Conservation (phyloP, 371 early-diverging fungal species). For the Mortierella sp. region DNA sequence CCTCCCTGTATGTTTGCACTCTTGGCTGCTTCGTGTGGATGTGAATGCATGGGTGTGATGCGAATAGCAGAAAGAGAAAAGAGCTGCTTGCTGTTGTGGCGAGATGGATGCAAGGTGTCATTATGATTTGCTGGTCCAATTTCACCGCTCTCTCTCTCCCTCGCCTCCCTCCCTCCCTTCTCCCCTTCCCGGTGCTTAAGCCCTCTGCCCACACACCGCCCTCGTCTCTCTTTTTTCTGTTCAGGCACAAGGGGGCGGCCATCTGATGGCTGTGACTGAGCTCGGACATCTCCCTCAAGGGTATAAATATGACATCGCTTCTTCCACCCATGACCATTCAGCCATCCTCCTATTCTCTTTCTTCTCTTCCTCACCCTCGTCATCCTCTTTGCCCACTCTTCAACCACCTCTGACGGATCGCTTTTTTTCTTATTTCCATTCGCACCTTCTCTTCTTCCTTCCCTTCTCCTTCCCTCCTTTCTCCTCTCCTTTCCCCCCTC, state of each 20-base stretch:
- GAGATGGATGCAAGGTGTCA: too few species aligned
- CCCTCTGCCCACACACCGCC: constrained; percentile 2
- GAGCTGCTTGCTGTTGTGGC: too few species aligned
- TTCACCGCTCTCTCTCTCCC: not conserved
- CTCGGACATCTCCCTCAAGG: not conserved
- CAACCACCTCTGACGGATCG: not conserved
- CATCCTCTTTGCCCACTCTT: constrained; percentile 1
- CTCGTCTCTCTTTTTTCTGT: not conserved
- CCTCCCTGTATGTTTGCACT: too few species aligned
- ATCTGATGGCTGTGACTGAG: too few species aligned
- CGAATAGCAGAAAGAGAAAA: too few species aligned
- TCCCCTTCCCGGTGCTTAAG: not conserved
- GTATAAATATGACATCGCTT: not conserved
- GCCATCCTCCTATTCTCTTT: not conserved
- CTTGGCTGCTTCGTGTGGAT: too few species aligned
- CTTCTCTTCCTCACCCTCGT: not conserved
- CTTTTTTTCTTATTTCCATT: not conserved
- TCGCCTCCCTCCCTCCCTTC: not conserved
- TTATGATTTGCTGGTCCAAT: too few species aligned
- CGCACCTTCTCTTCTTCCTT: not conserved
- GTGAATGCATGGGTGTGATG: too few species aligned
- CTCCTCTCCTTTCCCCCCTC: not conserved
- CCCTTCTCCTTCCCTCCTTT: not conserved
- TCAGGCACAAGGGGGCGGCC: not conserved
- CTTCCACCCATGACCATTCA: constrained; percentile 9